Conservation (phyloP, 345 rosid genomes). For the Euclidium syriacum region DNA sequence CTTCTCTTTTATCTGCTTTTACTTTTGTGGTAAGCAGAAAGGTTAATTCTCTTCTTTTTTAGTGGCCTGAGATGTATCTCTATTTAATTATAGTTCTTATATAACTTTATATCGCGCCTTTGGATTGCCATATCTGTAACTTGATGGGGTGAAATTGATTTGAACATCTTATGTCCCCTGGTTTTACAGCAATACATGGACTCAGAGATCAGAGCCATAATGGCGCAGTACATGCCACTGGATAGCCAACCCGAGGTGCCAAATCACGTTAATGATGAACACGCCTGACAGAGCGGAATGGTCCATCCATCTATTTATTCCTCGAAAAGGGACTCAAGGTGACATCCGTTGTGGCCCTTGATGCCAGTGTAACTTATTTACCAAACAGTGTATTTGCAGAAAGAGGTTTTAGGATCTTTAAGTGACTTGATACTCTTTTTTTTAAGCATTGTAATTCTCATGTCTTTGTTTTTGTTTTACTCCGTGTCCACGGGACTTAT, state of each 20-base stretch:
- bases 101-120: background rate
- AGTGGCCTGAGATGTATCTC: background rate
- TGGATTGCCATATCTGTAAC: background rate
- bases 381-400: constrained; percentile 6
- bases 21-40: background rate
- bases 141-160: background rate
- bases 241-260: constrained; percentile 65
- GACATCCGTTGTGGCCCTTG: background rate
- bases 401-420: constrained; percentile 4
- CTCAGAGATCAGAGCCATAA: constrained; percentile 78
- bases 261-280: constrained; percentile 46
- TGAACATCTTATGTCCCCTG: background rate
- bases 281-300: constrained; percentile 26
- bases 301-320: background rate
- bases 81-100: background rate
- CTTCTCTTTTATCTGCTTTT: background rate
- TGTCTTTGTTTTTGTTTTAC: background rate
- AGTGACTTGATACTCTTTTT: background rate
- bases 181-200: constrained; percentile 72
- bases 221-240: constrained; percentile 87
- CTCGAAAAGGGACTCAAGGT: background rate
- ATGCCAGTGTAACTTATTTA: constrained; percentile 2
- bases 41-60: background rate
- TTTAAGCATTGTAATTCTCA: background rate
- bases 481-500: background rate